Evolutionary conservation across 2,329 filamentous ascomycete genomes (phyloP).

Genomic region (Aspergillus texensis): DNA sequence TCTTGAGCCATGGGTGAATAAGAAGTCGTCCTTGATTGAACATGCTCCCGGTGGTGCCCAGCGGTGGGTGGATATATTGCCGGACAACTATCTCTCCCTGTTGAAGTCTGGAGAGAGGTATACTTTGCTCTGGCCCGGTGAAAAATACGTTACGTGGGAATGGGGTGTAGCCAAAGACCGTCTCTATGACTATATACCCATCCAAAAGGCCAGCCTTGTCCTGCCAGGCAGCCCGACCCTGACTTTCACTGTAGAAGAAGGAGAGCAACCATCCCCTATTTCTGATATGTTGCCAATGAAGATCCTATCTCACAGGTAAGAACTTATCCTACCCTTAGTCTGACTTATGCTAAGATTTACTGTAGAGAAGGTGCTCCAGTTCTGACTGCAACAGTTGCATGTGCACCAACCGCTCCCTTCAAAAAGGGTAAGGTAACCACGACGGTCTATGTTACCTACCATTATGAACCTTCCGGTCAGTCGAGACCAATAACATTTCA

Average conservation of each 20-base stretch:
- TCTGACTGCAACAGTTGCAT: neutral
- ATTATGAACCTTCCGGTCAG: neutral
- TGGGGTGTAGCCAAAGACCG: neutral
- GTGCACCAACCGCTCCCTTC: neutral
- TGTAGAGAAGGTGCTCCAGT: neutral
- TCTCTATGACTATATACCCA: neutral
- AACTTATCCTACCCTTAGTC: neutral
- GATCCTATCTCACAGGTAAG: neutral
- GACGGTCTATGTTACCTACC: neutral
- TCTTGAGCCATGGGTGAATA: too few relatives aligned
- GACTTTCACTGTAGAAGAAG: neutral
- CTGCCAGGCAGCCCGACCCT: neutral
- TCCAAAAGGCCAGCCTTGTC: neutral
- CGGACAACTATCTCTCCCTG: neutral
- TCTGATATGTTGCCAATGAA: neutral
- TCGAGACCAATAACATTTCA: neutral
- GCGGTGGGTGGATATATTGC: neutral
- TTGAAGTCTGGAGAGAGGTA: neutral
- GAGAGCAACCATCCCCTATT: neutral
- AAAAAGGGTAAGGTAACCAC: neutral
- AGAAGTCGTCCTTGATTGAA: neutral
- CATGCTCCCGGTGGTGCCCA: neutral
- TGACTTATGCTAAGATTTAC: neutral
- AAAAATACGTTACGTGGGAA: neutral
- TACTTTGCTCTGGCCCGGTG: neutral